Evolutionary conservation across 441 rosid genomes (phyloP).

Genomic region (Pelargonium fulgidum): DNA sequence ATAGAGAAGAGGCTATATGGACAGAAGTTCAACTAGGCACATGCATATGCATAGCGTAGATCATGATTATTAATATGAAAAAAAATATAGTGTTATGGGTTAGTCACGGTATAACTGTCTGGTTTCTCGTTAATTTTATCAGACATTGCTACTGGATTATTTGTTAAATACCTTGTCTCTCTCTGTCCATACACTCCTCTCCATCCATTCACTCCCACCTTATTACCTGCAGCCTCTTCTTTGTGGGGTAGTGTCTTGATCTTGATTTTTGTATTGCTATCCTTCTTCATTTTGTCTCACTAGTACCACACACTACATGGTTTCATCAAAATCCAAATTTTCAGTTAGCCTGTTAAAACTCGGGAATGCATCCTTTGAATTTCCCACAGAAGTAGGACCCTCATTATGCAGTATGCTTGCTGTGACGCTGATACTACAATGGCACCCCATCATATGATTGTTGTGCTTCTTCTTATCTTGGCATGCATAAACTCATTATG

Average conservation of each 20-base stretch:
- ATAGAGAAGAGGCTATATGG: not conserved
- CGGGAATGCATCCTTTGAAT: too few species aligned
- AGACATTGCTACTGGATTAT: not conserved
- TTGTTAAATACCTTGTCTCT: not conserved
- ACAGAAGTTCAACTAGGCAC: not conserved
- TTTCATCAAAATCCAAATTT: too few species aligned
- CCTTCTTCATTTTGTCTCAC: too few species aligned
- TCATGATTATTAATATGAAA: not conserved
- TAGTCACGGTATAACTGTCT: conserved; percentile 1
- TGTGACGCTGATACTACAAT: not conserved
- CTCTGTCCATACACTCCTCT: not conserved
- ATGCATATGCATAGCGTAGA: not conserved
- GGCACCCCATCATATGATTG: not conserved
- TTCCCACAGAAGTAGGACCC: not conserved
- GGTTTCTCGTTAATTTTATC: not conserved
- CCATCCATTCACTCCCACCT: too few species aligned
- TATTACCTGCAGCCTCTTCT: too few species aligned
- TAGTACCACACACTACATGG: too few species aligned
- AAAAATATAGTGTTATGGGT: not conserved
- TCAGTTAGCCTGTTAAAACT: too few species aligned
- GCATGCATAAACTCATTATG: not conserved
- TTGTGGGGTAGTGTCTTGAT: too few species aligned
- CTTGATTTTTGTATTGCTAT: too few species aligned
- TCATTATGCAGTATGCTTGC: not conserved
- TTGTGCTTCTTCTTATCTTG: not conserved